Percentiles rank a stretch among this genome's conserved stretches.
Evolutionary conservation across 768 basidiomycete genomes (phyloP).

Genomic region (Lactarius indigo): DNA sequence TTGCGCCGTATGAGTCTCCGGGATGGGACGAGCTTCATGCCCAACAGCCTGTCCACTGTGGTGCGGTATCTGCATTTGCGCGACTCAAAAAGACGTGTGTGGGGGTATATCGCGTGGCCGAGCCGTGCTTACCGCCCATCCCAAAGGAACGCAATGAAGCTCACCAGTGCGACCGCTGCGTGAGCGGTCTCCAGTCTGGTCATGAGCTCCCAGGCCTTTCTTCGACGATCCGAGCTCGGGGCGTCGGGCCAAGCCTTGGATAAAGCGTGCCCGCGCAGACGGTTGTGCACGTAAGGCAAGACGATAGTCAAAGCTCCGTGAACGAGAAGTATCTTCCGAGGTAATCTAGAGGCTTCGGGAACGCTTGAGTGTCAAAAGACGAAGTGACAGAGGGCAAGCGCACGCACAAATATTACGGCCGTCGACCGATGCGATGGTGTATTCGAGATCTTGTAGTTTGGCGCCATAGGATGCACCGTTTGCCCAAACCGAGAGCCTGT

Average conservation of each 20-base stretch:
- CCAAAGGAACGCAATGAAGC: conserved; percentile 81
- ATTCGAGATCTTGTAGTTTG: conserved; percentile 74
- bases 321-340: conserved; percentile 53
- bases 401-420: conserved; percentile 14
- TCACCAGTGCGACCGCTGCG: conserved; percentile 58
- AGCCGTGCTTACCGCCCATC: conserved; percentile 67
- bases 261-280: conserved; percentile 69
- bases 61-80: conserved; percentile 71
- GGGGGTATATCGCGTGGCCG: background rate
- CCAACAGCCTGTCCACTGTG: conserved; percentile 71
- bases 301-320: conserved; percentile 74
- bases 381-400: conserved; percentile 11
- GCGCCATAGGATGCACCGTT: conserved; percentile 79
- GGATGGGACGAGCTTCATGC: conserved; percentile 70
- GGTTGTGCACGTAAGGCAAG: conserved; percentile 73
- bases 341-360: conserved; percentile 58
- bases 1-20: conserved; percentile 68
- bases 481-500: conserved; percentile 83
- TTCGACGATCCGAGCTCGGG: conserved; percentile 71
- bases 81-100: background rate
- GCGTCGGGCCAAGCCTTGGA: conserved; percentile 90
- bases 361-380: conserved; percentile 17
- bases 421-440: conserved; percentile 34
- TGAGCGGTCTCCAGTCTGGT: conserved; percentile 65
- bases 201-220: conserved; percentile 69